Base-by-base conservation (phyloP, 2,329 filamentous ascomycete species). In the Falciphora oryzae region DNA sequence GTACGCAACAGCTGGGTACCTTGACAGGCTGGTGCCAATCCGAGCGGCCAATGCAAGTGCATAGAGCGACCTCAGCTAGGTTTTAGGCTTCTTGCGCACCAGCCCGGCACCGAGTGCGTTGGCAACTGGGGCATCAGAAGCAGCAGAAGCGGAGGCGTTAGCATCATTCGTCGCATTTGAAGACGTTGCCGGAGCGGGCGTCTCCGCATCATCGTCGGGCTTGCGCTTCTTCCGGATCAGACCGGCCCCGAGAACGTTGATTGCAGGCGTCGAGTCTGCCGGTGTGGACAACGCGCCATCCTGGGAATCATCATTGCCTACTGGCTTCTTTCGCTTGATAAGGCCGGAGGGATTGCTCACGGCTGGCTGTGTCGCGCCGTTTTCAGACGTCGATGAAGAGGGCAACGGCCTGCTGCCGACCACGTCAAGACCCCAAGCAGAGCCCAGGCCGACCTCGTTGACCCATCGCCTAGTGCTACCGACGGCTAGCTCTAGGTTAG, bases 391-490 rank as follows among this genome's bases (percentile, higher is more conserved):
- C 22, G 50, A 38, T 14, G 62, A 18, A 2, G n/a, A 35, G 16
- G 3, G 66, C 65, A 0, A 67, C 57, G 0, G 66, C 38, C 75
- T 74, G 38, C 71, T 75, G 0, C 87, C 87, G 4, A 75, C 72
- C 1, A 89, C 75, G 0, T 77, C 74, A 11, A 80, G 71, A 0
- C 83, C 83, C 85, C 85, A 89, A 27, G 73, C 70, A 1, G 78
- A 74, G 0, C 82, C 81, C 65, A 80, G 77, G 22, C 83, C 83
- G 1, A 89, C 85, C 71, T 94, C 90, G 18, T 81, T 81, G 58
- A 87, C 80, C 90, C 91, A 95, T 63, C 89, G 85, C 63, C 75
- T 78, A 2, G 90, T 91, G 70, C 89, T 92, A 38, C 80, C 79
- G 1, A 77, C 78, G 0, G 89, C 87, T 61, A 89, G 83, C 14